Conservation (phyloP, 352 stramenopile genomes). For the Phytopythium sindhum region DNA sequence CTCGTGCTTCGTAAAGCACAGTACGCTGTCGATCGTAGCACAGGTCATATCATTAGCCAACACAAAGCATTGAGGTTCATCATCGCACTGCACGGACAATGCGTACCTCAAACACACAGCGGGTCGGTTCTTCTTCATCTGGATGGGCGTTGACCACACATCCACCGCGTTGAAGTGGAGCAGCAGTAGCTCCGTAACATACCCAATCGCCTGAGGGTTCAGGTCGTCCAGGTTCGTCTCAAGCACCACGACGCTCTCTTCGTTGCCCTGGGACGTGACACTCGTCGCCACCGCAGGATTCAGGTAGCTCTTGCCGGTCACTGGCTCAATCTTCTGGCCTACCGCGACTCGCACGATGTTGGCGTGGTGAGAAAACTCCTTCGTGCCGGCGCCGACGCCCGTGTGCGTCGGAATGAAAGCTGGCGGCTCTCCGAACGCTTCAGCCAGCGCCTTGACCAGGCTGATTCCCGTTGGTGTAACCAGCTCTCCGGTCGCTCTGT, state of each 20-base stretch:
- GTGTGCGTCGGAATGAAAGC: conserved; percentile 74
- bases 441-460: conserved; percentile 88
- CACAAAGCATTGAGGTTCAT: neutral
- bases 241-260: conserved; percentile 68
- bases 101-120: conserved; percentile 67
- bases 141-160: conserved; percentile 85
- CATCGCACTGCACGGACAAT: neutral
- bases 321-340: conserved; percentile 46
- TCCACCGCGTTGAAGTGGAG: conserved; percentile 63
- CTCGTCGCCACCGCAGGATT: conserved; percentile 19
- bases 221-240: conserved; percentile 92
- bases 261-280: conserved; percentile 6
- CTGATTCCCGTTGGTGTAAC: conserved; percentile 96
- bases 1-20: conserved; percentile 67
- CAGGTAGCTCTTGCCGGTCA: conserved; percentile 27
- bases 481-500: conserved; percentile 86
- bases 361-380: conserved; percentile 85
- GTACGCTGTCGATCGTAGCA: conserved; percentile 38
- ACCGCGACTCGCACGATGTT: conserved; percentile 91
- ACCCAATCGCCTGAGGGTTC: conserved; percentile 82
- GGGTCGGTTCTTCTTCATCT: conserved; percentile 92
- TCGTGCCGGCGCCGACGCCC: conserved; percentile 82
- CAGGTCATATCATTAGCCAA: neutral
- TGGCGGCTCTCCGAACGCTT: conserved; percentile 69
- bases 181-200: conserved; percentile 74